Evolutionary conservation across 1,139 yeast species (phyloP), one percentile per base, ranked within the genome.

Genomic region (Diutina siamensis): DNA sequence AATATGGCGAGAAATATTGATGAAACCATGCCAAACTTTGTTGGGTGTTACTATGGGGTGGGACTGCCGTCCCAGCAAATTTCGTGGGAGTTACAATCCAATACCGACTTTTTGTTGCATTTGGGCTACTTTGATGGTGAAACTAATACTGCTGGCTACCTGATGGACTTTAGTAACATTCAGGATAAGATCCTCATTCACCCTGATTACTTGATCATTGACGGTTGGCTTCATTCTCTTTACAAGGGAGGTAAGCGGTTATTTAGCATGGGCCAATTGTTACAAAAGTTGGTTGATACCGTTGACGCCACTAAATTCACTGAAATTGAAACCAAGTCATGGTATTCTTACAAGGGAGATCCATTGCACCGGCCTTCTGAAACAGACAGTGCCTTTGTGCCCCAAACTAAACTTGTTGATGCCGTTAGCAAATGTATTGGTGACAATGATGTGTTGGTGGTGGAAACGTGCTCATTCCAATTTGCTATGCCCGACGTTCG

Each of bases 401-500:
- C 55, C 44, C 60, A 56, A 38, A 48, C 48, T 48, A 51, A 57
- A 47, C 53, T 68, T 47, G 55, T 59, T 46, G 67, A 65, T 46
- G 64, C 62, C 47, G 57, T 62, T 51, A 61, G 62, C 49, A 35
- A 44, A 5, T 65, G 66, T 51, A 57, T 85, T 40, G 64, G 68
- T 54, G 77, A 80, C 28, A 71, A 77, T 53, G 95, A 86, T 58
- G 68, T 80, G 22, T 58, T 87, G 13, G 70, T 87, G 40, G 71
- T 78, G 44, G 96, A 88, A 54, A 83, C 92, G 4, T 87, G 95
- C 48, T 78, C 95, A 2, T 76, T 83, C 59, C 75, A 80, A 59
- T 85, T 85, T 63, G 84, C 80, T 1, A 57, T 80, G 41, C 76
- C 84, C 22, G 89, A 83, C 53, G 56, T 81, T 27, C 62, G 64